These are phyloP conservation scores for Thalia dealbata DNA, from an alignment of 176 grass and related monocot species.

Conservation along the genomic window DNA sequence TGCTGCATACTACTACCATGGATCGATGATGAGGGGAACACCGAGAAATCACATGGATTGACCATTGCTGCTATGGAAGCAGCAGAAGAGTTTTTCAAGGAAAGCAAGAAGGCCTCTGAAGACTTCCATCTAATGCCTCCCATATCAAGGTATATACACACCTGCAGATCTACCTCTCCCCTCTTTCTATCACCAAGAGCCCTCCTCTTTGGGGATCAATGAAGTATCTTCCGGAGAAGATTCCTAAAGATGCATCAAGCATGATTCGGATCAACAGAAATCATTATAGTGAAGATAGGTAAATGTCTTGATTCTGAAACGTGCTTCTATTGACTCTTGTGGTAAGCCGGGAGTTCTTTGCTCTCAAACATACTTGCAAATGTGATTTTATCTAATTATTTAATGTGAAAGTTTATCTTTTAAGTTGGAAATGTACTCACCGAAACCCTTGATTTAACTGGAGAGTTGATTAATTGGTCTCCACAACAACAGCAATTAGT, in stretches of 20 bases:
- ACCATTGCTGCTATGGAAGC: conserved; percentile 72
- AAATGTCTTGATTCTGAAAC: not conserved
- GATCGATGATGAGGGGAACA: conserved; percentile 97
- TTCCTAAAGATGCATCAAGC: conserved; percentile 86
- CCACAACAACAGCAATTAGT: no score
- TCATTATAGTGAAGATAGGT: conserved; percentile 88
- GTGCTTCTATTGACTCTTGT: no score
- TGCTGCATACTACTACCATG: conserved; percentile 96
- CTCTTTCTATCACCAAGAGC: no score
- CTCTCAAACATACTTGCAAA: no score
- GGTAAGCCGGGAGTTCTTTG: no score
- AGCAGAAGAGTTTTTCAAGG: conserved; percentile 79
- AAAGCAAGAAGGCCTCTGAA: conserved; percentile 73
- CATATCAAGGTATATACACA: conserved; percentile 58
- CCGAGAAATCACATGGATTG: conserved; percentile 91
- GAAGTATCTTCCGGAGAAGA: conserved; percentile 83
- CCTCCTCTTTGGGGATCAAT: conserved; percentile 68
- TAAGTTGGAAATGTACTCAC: no score
- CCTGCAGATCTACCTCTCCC: not conserved
- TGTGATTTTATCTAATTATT: no score
- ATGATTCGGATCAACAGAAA: conserved; percentile 82
- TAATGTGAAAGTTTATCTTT: no score
- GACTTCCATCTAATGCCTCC: conserved; percentile 66
- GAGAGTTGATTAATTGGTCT: no score
- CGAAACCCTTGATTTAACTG: no score